Conservation (phyloP, 1,139 yeast genomes). For the Lodderomyces margitis region DNA sequence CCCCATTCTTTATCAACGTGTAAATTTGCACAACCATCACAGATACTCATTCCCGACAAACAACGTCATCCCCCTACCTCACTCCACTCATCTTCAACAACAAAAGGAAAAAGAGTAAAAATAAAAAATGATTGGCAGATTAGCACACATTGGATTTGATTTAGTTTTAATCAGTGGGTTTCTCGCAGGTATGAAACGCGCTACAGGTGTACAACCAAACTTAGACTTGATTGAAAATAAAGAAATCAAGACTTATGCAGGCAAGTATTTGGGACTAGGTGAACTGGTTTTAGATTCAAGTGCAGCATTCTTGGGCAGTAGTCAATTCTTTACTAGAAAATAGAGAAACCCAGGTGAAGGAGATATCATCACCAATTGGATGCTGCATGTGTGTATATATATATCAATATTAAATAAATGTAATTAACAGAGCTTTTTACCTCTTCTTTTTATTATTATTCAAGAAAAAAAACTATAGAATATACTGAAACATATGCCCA, state of each 20-base stretch:
- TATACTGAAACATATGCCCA: too few relatives aligned
- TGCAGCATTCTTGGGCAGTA: conserved; percentile 68
- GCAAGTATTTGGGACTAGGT: conserved; percentile 77
- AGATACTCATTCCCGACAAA: neutral
- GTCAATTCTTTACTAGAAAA: conserved; percentile 58
- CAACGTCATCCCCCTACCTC: neutral
- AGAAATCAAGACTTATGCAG: conserved; percentile 57
- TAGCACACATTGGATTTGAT: conserved; percentile 69
- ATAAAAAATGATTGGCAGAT: conserved; percentile 48
- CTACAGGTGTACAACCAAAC: conserved; percentile 70
- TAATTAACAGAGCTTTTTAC: too few relatives aligned
- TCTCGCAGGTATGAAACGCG: conserved; percentile 85
- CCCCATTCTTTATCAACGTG: too few relatives aligned
- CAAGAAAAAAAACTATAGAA: too few relatives aligned
- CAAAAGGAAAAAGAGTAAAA: neutral
- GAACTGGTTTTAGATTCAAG: conserved; percentile 77
- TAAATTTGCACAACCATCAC: too few relatives aligned
- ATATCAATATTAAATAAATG: conserved; percentile 1
- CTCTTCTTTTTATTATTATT: too few relatives aligned
- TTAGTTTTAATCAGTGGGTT: conserved; percentile 76
- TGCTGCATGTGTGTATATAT: conserved; percentile 1
- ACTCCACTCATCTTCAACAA: neutral
- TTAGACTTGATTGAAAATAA: conserved; percentile 34
- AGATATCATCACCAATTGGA: neutral
- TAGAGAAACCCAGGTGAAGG: neutral